Evolutionary conservation across 371 early-diverging fungal species (phyloP).

Genomic region (Mortierella sp.): DNA sequence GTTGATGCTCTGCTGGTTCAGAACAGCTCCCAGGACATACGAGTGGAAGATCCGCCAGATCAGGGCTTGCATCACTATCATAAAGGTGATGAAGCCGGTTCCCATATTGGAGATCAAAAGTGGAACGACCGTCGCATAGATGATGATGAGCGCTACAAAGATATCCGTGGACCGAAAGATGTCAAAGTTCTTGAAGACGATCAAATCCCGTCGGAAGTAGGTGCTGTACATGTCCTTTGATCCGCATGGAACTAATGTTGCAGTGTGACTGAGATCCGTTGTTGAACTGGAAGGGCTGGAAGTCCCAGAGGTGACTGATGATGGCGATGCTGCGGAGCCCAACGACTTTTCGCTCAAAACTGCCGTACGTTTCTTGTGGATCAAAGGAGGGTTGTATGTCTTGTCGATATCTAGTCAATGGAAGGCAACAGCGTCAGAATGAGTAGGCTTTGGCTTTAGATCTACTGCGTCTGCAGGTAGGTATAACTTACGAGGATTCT

Average conservation of each 20-base stretch:
- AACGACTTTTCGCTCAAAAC: slow-evolving; percentile 35
- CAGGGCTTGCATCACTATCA: slow-evolving; percentile 76
- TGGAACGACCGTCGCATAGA: slow-evolving; percentile 79
- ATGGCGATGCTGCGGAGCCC: slow-evolving; percentile 11
- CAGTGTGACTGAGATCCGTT: slow-evolving; percentile 13
- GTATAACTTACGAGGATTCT: slow-evolving; percentile 93
- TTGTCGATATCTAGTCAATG: slow-evolving; percentile 81
- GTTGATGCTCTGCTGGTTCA: slow-evolving; percentile 79
- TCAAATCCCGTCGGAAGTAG: slow-evolving; percentile 87
- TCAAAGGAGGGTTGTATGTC: slow-evolving; percentile 82
- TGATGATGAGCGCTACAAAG: slow-evolving; percentile 76
- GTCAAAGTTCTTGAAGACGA: slow-evolving; percentile 92
- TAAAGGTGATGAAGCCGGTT: slow-evolving; percentile 45
- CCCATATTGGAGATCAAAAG: slow-evolving; percentile 64
- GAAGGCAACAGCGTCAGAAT: neutral
- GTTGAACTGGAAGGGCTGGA: neutral
- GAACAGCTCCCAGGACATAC: slow-evolving; percentile 78
- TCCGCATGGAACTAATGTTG: slow-evolving; percentile 43
- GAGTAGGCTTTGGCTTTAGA: too few species aligned
- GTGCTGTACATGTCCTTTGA: slow-evolving; percentile 56
- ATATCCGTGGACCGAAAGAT: slow-evolving; percentile 85
- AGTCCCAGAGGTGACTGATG: too few species aligned
- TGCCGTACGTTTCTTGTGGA: slow-evolving; percentile 57
- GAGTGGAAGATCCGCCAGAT: slow-evolving; percentile 91
- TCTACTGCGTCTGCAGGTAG: too few species aligned